These are phyloP conservation scores for Viola odorata DNA, from an alignment of 345 rosid species.

Conservation along the genomic window DNA sequence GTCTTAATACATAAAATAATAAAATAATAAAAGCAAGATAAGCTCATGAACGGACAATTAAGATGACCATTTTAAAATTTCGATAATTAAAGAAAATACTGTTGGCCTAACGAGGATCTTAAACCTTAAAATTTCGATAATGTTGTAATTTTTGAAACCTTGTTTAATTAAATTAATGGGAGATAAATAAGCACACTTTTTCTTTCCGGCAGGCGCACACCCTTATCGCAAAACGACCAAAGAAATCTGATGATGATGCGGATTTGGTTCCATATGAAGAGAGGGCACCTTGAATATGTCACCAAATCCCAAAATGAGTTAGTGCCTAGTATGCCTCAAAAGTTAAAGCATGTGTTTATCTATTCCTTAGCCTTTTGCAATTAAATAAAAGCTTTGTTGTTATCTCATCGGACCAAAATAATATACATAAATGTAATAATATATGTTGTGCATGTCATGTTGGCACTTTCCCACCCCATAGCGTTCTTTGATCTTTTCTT, in stretches of 20 bases:
- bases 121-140: no score
- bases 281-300: conserved; percentile 1
- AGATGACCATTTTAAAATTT: no score
- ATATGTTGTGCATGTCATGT: conserved; percentile 4
- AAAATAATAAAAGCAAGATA: no score
- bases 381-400: conserved; percentile 14
- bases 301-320: conserved; percentile 12
- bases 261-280: not conserved
- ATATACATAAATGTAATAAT: not conserved
- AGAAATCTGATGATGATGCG: conserved; percentile 12
- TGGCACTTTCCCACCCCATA: conserved; percentile 20
- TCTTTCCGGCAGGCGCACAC: not conserved
- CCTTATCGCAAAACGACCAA: conserved; percentile 24
- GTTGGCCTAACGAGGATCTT: no score
- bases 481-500: not conserved
- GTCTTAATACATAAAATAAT: no score
- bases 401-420: conserved; percentile 9
- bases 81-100: no score
- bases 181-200: no score
- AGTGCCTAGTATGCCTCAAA: conserved; percentile 12
- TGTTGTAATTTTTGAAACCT: no score
- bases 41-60: no score
- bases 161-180: no score
- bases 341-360: conserved; percentile 23
- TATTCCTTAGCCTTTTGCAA: not conserved